Evolutionary conservation across 768 basidiomycete genomes (phyloP).

Genomic region (Trametes maxima): DNA sequence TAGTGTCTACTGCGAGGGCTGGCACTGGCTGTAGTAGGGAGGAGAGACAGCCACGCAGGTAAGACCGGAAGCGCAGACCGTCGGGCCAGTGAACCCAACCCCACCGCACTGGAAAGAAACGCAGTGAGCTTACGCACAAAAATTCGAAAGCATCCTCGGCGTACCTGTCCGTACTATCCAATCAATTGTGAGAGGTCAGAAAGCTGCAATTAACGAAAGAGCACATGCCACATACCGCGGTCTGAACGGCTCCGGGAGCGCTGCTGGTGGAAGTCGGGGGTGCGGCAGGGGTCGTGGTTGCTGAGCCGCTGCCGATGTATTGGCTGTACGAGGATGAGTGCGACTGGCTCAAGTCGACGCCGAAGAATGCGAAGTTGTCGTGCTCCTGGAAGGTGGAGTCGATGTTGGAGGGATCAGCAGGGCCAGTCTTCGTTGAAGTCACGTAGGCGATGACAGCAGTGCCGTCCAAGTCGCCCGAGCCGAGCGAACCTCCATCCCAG

Average conservation of each 20-base stretch:
- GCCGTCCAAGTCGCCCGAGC: constrained; percentile 28
- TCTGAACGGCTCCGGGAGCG: constrained; percentile 19
- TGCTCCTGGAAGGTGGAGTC: constrained; percentile 34
- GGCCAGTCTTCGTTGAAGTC: constrained; percentile 25
- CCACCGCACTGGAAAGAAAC: constrained; percentile 26
- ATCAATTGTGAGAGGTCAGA: not conserved
- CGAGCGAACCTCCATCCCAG: constrained; percentile 33
- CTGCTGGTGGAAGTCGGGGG: constrained; percentile 11
- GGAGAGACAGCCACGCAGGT: constrained; percentile 29
- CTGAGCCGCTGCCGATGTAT: constrained; percentile 21
- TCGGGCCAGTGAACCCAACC: constrained; percentile 26
- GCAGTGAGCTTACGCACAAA: not conserved
- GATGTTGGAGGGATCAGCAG: constrained; percentile 30
- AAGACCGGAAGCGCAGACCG: constrained; percentile 25
- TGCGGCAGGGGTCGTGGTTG: constrained; percentile 8
- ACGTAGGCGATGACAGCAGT: constrained; percentile 33
- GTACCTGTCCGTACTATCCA: constrained; percentile 28
- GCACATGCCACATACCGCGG: constrained; percentile 25
- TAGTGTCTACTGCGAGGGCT: constrained; percentile 7
- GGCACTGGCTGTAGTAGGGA: constrained; percentile 33
- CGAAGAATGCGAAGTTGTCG: constrained; percentile 34
- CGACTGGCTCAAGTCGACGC: constrained; percentile 26
- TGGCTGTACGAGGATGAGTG: constrained; percentile 29
- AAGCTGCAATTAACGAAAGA: not conserved
- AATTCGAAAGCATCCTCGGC: not conserved